Base-by-base conservation (phyloP, 2,329 filamentous ascomycete genomes). In the Epichloe uncinata region DNA sequence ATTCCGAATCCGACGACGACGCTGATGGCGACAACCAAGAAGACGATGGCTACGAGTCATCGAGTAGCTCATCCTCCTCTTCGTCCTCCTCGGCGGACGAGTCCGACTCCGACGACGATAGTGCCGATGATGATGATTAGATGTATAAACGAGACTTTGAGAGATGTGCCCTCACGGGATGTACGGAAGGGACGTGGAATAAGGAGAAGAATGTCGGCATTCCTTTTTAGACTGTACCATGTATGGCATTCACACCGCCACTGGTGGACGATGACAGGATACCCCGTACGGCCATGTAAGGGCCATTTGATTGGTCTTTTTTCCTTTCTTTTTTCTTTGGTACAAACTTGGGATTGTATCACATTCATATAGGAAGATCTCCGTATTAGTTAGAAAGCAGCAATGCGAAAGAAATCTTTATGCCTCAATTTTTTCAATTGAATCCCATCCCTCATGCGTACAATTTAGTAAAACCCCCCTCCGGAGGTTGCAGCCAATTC, bases 401-500 rank as follows among this genome's bases (percentile, higher is more conserved):
- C 16, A 37, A 42, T 46, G 38, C 48, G 12, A 45, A 48, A 9
- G 16, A 26, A 20, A 20, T 18, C 11, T 41, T 12, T 16, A 22
- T 22, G 5, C 18, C 12, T 0, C 8, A 11, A 1, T 20, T 4
- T 2, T 18, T 18, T 16, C n/a, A n/a, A n/a, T n/a, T n/a, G n/a
- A n/a, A n/a, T n/a, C n/a, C n/a, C n/a, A n/a, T n/a, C 26, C 20
- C 4, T 47, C 63, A 72, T 4, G 57, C 55, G 45, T 71, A 81
- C 54, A 90, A 61, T 63, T 69, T 84, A 7, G 85, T 90, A 62
- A 98, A 96, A 0, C 87, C 90, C 41, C 20, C 78, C 40, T 74
- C 71, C 0, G 88, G 84, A 51, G 90, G 88, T 70, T 96, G 91
- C 65, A 98, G 68, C 93, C 93, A 97, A 67, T 98, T 98, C 67